Evolutionary conservation across 2,329 filamentous ascomycete species (phyloP).

Genomic region (Aspergillus flavus): DNA sequence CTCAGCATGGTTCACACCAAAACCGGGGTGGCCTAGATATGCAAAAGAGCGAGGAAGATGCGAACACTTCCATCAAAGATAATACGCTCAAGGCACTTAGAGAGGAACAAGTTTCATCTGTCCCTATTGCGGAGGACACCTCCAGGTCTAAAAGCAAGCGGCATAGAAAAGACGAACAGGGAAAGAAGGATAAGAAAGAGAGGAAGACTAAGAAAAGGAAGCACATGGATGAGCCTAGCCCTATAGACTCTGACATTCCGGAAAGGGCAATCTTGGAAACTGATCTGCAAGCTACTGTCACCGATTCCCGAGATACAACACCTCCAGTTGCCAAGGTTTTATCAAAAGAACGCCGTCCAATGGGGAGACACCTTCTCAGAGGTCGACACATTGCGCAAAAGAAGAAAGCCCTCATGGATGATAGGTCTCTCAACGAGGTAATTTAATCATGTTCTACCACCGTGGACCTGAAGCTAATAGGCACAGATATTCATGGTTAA

Average conservation of each 20-base stretch:
- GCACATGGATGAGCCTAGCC: constrained; percentile 31
- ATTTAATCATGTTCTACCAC: constrained; percentile 23
- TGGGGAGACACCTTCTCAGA: constrained; percentile 72
- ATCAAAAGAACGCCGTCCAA: constrained; percentile 49
- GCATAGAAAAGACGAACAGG: constrained; percentile 16
- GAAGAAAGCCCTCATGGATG: constrained; percentile 77
- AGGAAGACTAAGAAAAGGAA: constrained; percentile 41
- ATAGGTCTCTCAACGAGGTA: constrained; percentile 84
- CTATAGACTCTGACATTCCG: constrained; percentile 26
- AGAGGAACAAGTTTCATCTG: not conserved
- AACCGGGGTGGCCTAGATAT: not conserved
- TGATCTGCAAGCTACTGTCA: constrained; percentile 22
- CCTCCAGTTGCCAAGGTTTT: constrained; percentile 50
- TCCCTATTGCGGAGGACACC: not conserved
- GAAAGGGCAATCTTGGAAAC: constrained; percentile 2
- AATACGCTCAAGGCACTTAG: not conserved
- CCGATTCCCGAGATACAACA: constrained; percentile 48
- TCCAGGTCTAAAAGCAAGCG: constrained; percentile 6
- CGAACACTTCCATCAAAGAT: not conserved
- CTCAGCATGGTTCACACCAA: not conserved
- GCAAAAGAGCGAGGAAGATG: not conserved
- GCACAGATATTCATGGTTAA: constrained; percentile 43
- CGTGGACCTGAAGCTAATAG: constrained; percentile 16
- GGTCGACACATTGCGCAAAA: constrained; percentile 88
- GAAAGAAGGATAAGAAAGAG: constrained; percentile 24